Evolutionary conservation across 225 moss, liverwort and hornwort species (phyloP).

Genomic region (Climacium dendroides): DNA sequence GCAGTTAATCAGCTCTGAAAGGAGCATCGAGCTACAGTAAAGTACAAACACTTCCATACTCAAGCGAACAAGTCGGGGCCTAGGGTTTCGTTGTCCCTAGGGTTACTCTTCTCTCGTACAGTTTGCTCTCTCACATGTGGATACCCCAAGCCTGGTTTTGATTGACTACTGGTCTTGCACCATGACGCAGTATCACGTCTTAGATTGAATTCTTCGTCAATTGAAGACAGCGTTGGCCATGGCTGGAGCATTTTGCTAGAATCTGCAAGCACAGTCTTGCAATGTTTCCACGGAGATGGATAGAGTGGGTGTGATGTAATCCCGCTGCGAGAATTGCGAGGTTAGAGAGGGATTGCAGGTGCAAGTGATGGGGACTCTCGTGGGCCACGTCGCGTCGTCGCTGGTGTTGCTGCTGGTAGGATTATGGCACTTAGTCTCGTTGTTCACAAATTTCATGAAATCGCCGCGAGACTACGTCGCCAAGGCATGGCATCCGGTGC

Average conservation of each 20-base stretch:
- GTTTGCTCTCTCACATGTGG: background rate
- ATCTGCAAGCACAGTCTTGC: background rate
- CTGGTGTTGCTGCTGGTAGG: constrained; percentile 53
- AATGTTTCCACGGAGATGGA: background rate
- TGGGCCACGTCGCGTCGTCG: constrained; percentile 46
- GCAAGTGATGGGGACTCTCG: constrained; percentile 53
- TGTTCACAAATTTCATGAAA: constrained; percentile 30
- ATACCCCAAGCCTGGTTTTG: background rate
- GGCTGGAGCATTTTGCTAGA: background rate
- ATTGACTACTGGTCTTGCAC: background rate
- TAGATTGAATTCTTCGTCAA: background rate
- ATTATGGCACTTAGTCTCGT: constrained; percentile 56
- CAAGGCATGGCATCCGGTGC: constrained; percentile 63
- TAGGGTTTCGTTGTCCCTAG: background rate
- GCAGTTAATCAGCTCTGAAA: background rate
- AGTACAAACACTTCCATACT: background rate
- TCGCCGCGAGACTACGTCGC: constrained; percentile 59
- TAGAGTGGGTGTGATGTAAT: background rate
- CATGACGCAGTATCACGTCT: background rate
- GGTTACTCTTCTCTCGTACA: background rate
- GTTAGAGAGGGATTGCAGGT: background rate
- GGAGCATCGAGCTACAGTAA: background rate
- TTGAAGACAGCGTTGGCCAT: background rate
- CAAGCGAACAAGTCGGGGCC: background rate
- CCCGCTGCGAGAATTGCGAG: background rate